phyloP scores from a whole-genome alignment of 345 rosid genomes.

The Zanthoxylum bungeanum region DNA sequence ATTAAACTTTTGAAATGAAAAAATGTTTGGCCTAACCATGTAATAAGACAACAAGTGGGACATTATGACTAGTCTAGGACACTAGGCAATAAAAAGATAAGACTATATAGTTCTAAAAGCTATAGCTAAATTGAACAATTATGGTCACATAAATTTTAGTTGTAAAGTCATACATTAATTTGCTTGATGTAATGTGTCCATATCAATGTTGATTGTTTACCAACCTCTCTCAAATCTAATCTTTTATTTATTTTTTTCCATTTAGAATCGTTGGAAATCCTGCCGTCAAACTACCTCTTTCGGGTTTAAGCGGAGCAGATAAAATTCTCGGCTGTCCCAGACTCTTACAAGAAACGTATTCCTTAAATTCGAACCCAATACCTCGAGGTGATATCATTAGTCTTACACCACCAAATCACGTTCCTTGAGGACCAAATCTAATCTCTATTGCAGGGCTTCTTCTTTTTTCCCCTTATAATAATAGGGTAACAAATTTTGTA shows the following conservation, averaged over 20 bases:
- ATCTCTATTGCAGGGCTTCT: background rate
- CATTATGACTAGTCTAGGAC: background rate
- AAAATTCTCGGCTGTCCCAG: too few relatives aligned
- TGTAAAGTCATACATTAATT: background rate
- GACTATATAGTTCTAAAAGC: background rate
- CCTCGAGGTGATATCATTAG: too few relatives aligned
- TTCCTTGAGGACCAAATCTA: too few relatives aligned
- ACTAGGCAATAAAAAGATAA: background rate
- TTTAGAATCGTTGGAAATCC: too few relatives aligned
- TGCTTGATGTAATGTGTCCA: conserved; percentile 7
- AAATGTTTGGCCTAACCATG: background rate
- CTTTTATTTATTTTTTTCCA: too few relatives aligned
- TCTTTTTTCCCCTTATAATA: background rate
- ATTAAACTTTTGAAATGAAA: background rate
- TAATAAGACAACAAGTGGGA: background rate
- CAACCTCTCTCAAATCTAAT: conserved; percentile 1
- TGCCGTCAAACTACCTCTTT: too few relatives aligned
- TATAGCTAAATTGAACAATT: background rate
- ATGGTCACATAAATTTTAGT: background rate
- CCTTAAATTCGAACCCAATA: too few relatives aligned
- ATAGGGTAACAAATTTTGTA: background rate
- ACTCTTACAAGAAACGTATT: too few relatives aligned
- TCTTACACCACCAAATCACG: too few relatives aligned
- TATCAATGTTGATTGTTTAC: conserved; percentile 25
- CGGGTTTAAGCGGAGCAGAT: too few relatives aligned